These are phyloP conservation scores for Yarrowia divulgata DNA, from an alignment of 805 yeast species.

Conservation along the genomic window DNA sequence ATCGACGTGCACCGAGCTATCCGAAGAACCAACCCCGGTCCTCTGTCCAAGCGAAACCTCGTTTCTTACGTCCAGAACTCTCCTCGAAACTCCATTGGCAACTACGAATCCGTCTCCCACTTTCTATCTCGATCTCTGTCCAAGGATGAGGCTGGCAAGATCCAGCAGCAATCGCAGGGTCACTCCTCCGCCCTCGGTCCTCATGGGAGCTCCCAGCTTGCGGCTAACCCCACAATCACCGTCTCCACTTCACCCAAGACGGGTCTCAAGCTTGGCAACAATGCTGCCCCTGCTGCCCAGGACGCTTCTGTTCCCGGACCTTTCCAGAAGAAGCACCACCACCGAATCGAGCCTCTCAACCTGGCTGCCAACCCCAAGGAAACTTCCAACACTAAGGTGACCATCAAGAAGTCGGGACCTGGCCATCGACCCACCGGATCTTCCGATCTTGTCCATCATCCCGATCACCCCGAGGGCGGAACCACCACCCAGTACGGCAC, in stretches of 20 bases:
- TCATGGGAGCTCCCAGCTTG: conserved; percentile 13
- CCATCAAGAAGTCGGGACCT: conserved; percentile 56
- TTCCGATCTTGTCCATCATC: conserved; percentile 8
- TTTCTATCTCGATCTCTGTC: conserved; percentile 27
- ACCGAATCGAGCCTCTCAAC: conserved; percentile 61
- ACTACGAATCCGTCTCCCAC: conserved; percentile 26
- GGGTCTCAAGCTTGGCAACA: conserved; percentile 20
- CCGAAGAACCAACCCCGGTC: conserved; percentile 58
- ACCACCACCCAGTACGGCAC: conserved; percentile 41
- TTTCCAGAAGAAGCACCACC: conserved; percentile 42
- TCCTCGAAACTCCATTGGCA: conserved; percentile 27
- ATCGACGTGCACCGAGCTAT: conserved; percentile 89
- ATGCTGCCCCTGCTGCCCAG: conserved; percentile 6
- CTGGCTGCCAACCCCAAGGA: conserved; percentile 72
- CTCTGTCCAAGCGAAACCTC: conserved; percentile 45
- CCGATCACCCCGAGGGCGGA: conserved; percentile 21
- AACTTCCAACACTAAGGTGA: conserved; percentile 68
- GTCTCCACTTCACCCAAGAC: conserved; percentile 20
- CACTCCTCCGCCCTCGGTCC: conserved; percentile 1
- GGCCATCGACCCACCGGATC: conserved; percentile 13
- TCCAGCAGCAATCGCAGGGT: background rate
- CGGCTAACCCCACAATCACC: conserved; percentile 21
- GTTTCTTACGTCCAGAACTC: conserved; percentile 30
- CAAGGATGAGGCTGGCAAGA: conserved; percentile 19
- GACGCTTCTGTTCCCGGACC: conserved; percentile 20